Conservation (phyloP, 2,329 filamentous ascomycete genomes). For the Xylariales sp. region DNA sequence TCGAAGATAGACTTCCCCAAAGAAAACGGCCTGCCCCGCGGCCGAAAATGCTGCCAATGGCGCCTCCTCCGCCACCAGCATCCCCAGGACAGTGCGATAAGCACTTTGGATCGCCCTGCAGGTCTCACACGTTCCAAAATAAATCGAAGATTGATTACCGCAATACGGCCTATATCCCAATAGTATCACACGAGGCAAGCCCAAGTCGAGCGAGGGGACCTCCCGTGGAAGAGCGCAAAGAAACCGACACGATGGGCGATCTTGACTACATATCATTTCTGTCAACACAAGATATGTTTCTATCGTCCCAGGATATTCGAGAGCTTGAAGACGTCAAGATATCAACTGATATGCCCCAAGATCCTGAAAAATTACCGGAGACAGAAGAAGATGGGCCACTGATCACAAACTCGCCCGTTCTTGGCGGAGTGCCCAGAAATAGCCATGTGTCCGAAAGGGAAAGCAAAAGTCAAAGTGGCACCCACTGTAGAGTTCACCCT, state of each 20-base stretch:
- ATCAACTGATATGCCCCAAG: conserved; percentile 7
- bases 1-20: conserved; percentile 27
- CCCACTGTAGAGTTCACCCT: neutral
- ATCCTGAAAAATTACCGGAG: neutral
- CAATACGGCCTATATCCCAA: too few species aligned
- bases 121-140: too few species aligned
- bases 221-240: too few species aligned
- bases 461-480: neutral
- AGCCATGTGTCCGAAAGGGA: neutral
- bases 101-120: too few species aligned
- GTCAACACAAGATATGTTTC: conserved; percentile 40
- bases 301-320: conserved; percentile 43
- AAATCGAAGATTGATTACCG: too few species aligned
- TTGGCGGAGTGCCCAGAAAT: too few species aligned
- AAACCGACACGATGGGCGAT: neutral
- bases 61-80: neutral
- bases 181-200: too few species aligned
- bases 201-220: too few species aligned
- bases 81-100: too few species aligned
- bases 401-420: too few species aligned
- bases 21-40: conserved; percentile 15
- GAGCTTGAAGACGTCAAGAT: conserved; percentile 30
- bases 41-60: neutral
- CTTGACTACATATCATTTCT: conserved; percentile 26
- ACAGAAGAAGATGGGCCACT: neutral